These are phyloP conservation scores for Botrytis aclada DNA, from an alignment of 2,329 filamentous ascomycete species.

Conservation along the genomic window DNA sequence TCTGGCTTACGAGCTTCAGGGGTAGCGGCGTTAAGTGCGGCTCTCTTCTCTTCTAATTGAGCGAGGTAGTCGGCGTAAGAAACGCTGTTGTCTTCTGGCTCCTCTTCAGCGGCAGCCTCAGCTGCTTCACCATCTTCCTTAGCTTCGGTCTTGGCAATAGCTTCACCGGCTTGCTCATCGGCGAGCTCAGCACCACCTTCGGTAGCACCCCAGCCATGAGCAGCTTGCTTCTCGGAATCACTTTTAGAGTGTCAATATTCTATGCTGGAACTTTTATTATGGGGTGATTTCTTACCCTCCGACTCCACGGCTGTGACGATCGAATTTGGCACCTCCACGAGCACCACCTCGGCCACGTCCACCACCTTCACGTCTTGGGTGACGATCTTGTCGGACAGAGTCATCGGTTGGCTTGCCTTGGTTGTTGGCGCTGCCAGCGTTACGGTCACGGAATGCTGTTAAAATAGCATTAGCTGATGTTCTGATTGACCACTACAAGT, in stretches of 20 bases:
- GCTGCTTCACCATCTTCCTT: conserved; percentile 59
- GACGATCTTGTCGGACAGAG: conserved; percentile 52
- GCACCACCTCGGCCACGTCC: conserved; percentile 51
- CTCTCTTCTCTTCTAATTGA: conserved; percentile 73
- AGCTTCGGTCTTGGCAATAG: conserved; percentile 81
- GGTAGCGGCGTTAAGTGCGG: conserved; percentile 60
- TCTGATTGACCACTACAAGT: not conserved
- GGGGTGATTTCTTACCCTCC: conserved; percentile 31
- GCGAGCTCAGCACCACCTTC: conserved; percentile 81
- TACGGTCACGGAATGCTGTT: conserved; percentile 84
- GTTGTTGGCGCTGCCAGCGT: conserved; percentile 78
- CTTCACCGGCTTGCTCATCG: conserved; percentile 88
- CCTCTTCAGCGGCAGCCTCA: conserved; percentile 41
- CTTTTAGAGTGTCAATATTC: conserved; percentile 41
- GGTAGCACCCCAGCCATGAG: conserved; percentile 82
- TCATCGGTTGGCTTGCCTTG: conserved; percentile 76
- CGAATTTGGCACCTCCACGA: conserved; percentile 37
- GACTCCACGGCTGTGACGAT: conserved; percentile 40
- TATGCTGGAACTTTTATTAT: not conserved
- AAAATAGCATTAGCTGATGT: conserved; percentile 16
- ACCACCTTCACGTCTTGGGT: conserved; percentile 56
- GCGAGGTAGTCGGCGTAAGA: conserved; percentile 87
- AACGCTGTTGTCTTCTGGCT: conserved; percentile 73
- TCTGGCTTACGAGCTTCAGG: conserved; percentile 84
- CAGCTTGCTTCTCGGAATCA: conserved; percentile 81